Evolutionary conservation across 2,329 filamentous ascomycete genomes (phyloP), one percentile per base, ranked within the genome.

Genomic region (Fusarium sp.): DNA sequence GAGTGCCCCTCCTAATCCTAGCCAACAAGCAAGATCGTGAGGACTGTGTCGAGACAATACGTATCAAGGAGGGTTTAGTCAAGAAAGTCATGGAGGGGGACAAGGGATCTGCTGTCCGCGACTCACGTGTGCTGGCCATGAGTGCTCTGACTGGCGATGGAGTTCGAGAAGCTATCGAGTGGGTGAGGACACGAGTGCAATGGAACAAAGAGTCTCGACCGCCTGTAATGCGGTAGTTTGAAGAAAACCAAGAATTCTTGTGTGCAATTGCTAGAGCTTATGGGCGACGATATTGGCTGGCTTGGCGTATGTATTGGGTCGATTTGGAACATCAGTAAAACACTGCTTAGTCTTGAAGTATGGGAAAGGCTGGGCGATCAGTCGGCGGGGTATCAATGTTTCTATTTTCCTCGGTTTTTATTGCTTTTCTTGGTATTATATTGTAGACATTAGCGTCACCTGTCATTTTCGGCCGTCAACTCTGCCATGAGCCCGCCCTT

Each of bases 11-110:
- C 55, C 81, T 99, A 56, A 92, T 99, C 47, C 82, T 99, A 69
- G 96, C 96, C 63, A 99, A 99, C 78, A 99, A 99, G 81, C 96
- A 99, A 81, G 96, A 99, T 78, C 84, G 95, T 3, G 96, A 99
- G 80, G 96, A 98, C 79, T 98, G 95, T 72, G 92, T 98, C 51
- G 96, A 99, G 84, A 96, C 97, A 4, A 95, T 98, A 62, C 85
- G 94, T 69, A 97, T 99, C 76, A 99, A 99, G 81, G 96, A 99
- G 79, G 96, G 95, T 0, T 84, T 98, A 54, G 94, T 99, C 50
- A 91, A 97, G 80, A 94, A 92, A 81, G 94, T 99, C 21, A 96
- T 97, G 82, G 94, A 98, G 82, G 93, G 96, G 20, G 93, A 97
- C 76, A 96, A 95, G 81, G 93, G 93, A 0, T 87, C 86, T 40